Base-by-base conservation (phyloP, 495 filamentous ascomycete species). In the Aspergillus cavernicola region DNA sequence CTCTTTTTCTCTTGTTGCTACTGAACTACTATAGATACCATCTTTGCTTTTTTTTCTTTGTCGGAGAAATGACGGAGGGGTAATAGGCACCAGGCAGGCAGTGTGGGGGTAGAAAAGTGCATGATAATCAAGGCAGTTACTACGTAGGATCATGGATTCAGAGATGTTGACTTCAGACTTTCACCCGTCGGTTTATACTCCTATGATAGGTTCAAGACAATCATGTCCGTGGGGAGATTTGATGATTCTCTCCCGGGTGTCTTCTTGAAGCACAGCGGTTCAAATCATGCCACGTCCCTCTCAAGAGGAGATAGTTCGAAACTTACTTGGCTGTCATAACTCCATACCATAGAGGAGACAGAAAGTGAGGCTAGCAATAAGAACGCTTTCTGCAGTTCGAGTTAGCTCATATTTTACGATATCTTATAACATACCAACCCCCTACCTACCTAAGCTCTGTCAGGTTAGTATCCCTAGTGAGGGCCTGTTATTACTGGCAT, bases 361-460 rank as follows among this genome's bases (percentile, higher is more conserved):
- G 52, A 35, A 55, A 55, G 52, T 55, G 45, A 55, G 37, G 52
- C 52, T 42, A 47, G 43, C 45, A 39, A 19, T 37, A 33, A 50
- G 50, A 18, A 33, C 16, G 29, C 4, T 13, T 44, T 37, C 24
- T 44, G 40, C 46, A 24, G n/a, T 29, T 11, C 12, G 12, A 4
- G n/a, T 39, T 19, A 36, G 13, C 31, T 33, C 29, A 36, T n/a
- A n/a, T 3, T 8, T 47, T 47, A 47, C 31, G 44, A 36, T 23
- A 35, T 47, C 19, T n/a, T 47, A 47, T 24, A 24, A 24, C 16
- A 20, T 31, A n/a, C n/a, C n/a, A n/a, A n/a, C n/a, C n/a, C n/a
- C n/a, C n/a, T n/a, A n/a, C n/a, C n/a, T n/a, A n/a, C n/a, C n/a
- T n/a, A n/a, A n/a, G n/a, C n/a, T n/a, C n/a, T n/a, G n/a, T n/a